These are phyloP conservation scores for Plectranthus barbatus DNA, from an alignment of 257 asterid species.

Conservation along the genomic window DNA sequence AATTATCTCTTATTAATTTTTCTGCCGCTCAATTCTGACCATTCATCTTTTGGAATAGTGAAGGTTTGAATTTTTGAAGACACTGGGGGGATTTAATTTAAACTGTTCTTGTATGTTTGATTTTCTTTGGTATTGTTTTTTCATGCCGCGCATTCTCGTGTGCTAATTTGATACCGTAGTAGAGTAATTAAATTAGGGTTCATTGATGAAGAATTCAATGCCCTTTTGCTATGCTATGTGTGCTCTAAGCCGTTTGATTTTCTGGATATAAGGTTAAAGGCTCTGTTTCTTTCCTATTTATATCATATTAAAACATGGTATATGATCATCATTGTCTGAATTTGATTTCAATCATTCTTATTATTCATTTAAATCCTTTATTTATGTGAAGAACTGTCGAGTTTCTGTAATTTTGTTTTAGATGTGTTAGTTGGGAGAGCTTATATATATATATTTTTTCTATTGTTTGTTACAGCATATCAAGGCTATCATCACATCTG, in stretches of 20 bases:
- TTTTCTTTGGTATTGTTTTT: not conserved
- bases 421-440: not conserved
- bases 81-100: no score
- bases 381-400: not conserved
- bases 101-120: no score
- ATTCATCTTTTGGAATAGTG: not conserved
- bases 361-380: not conserved
- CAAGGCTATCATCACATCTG: conserved; percentile 89
- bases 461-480: conserved; percentile 63
- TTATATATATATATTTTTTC: conserved; percentile 5
- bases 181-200: no score
- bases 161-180: no score
- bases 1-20: not conserved
- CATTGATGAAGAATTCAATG: not conserved
- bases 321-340: not conserved
- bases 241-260: not conserved
- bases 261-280: not conserved
- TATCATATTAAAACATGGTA: no score
- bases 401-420: not conserved
- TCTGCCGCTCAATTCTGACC: not conserved
- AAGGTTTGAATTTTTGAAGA: not conserved
- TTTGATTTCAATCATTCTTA: not conserved
- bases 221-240: not conserved
- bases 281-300: not conserved
- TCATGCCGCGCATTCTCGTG: not conserved